Base-by-base conservation (phyloP, 768 basidiomycete genomes). In the Guyanaporus albipodus region DNA sequence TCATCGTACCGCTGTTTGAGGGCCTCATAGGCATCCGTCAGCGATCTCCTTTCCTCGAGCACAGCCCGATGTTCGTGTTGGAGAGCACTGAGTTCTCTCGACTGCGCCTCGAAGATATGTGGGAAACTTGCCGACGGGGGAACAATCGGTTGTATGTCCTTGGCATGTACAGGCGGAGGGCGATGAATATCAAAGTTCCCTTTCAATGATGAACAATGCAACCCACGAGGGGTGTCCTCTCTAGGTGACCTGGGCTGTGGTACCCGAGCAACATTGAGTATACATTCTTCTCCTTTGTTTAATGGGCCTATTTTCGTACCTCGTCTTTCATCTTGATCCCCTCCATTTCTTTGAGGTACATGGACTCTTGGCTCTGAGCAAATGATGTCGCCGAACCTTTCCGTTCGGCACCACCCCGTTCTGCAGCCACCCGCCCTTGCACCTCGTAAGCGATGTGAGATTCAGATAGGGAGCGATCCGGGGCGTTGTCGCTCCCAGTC, bases 1-100 rank as follows among this genome's bases (percentile, higher is more conserved):
- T 52, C 49, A 1, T 56, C 58, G 19, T 26, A 44, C 6, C 36
- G 46, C 4, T 37, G 49, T 17, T 22, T n/a, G 27, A 56, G 47
- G 6, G 32, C 18, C n/a, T 26, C 24, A 35, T 28, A 28, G 0
- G 27, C 24, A 17, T 38, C 45, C 14, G 23, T 35, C 2, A 52
- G 15, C n/a, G n/a, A 26, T 15, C 39, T 44, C 26, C 37, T 52
- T 29, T 59, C 49, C 31, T 59, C 40, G 8, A 43, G 46, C 6
- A 32, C 5, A 2, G 2, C 19, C 32, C 40, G 37, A 26, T 8
- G 35, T 24, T 58, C 44, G 21, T 29, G 28, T 33, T 42, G 32
- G 42, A 56, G 29, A 10, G n/a, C 17, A 4, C 12, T 11, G 26
- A 56, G 24, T 17, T 59, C 57, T 15, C 23, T 37, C 26, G 38